Conservation (phyloP, 495 filamentous ascomycete genomes). For the Rhizodiscina lignyota region DNA sequence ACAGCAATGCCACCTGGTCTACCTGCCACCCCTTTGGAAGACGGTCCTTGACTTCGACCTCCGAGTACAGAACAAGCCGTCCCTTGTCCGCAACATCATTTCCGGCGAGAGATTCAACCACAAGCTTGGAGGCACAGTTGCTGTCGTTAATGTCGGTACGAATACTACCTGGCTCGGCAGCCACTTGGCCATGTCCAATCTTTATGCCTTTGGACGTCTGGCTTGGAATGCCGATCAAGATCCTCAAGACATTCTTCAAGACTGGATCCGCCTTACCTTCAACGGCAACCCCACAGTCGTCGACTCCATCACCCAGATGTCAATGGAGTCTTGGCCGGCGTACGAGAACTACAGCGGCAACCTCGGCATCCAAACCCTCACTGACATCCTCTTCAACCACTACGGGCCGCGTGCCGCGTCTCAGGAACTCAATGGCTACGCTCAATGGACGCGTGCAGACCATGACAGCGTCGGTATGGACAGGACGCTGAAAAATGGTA, state of each 20-base stretch:
- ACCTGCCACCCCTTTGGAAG: constrained; percentile 52
- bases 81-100: constrained; percentile 38
- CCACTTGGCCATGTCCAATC: constrained; percentile 53
- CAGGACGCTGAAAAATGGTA: constrained; percentile 49
- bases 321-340: constrained; percentile 52
- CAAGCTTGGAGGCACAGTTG: constrained; percentile 42
- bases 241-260: constrained; percentile 32
- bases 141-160: constrained; percentile 52
- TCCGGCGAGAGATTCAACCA: constrained; percentile 41
- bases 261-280: constrained; percentile 55
- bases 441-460: constrained; percentile 58
- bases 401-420: constrained; percentile 51
- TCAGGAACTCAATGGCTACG: constrained; percentile 53
- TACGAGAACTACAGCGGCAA: constrained; percentile 60
- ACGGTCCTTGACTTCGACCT: constrained; percentile 49
- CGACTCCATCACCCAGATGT: constrained; percentile 42
- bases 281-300: constrained; percentile 33
- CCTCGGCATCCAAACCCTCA: constrained; percentile 52
- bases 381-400: constrained; percentile 48
- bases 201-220: constrained; percentile 51
- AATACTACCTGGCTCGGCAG: constrained; percentile 52
- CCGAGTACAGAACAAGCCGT: constrained; percentile 36
- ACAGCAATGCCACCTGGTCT: constrained; percentile 53
- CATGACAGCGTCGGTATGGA: constrained; percentile 49
- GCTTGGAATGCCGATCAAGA: constrained; percentile 42